Evolutionary conservation across 106 monocot species (phyloP).

Genomic region (Chionographis japonica): DNA sequence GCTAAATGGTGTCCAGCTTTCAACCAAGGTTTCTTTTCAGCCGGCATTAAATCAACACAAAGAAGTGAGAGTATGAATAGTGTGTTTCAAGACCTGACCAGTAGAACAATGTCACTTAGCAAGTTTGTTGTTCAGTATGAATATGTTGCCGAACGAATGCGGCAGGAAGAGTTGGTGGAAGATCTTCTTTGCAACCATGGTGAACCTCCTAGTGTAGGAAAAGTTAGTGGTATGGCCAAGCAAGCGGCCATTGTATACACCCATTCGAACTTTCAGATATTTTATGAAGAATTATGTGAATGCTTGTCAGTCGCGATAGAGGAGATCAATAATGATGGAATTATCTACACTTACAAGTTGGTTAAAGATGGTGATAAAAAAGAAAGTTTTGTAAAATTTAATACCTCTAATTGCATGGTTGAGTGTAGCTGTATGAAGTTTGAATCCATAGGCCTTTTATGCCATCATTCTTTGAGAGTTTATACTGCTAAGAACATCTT

Average conservation of each 20-base stretch:
- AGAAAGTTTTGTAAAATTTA: conserved; percentile 8
- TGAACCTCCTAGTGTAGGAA: background rate
- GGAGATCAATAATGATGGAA: conserved; percentile 10
- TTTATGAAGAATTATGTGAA: conserved; percentile 7
- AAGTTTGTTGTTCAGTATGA: too few species aligned
- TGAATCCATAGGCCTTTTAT: conserved; percentile 13
- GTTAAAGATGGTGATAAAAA: conserved; percentile 8
- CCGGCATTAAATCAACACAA: conserved; percentile 13
- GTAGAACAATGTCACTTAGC: too few species aligned
- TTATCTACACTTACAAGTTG: conserved; percentile 1
- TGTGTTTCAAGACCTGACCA: too few species aligned
- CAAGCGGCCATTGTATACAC: conserved; percentile 17
- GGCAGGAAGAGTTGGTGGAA: conserved; percentile 10
- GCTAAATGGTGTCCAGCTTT: conserved; percentile 10
- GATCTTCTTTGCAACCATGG: conserved; percentile 3
- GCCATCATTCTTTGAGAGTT: conserved; percentile 17
- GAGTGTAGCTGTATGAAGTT: conserved; percentile 25
- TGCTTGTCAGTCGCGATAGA: conserved; percentile 14
- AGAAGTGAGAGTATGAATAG: too few species aligned
- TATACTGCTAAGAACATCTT: conserved; percentile 18
- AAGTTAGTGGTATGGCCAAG: conserved; percentile 8
- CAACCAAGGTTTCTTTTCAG: conserved; percentile 12
- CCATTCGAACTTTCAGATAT: conserved; percentile 5
- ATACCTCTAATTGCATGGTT: background rate
- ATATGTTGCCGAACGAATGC: conserved; percentile 3